Evolutionary conservation across 2,329 filamentous ascomycete genomes (phyloP).

Genomic region (Phialophora chinensis): DNA sequence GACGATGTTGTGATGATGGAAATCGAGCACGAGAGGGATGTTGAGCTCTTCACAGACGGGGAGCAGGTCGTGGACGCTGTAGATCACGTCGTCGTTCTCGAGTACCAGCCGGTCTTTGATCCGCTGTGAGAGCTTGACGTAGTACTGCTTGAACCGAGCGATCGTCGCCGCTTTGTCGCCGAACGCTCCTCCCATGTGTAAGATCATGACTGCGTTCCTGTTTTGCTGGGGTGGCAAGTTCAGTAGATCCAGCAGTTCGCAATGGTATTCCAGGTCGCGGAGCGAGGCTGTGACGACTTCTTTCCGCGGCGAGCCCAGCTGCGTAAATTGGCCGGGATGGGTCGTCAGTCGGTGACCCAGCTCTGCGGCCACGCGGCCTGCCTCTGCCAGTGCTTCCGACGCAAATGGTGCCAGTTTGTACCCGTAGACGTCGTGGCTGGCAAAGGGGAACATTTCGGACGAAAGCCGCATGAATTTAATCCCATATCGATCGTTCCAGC

Average conservation of each 20-base stretch:
- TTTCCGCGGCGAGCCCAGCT: constrained; percentile 80
- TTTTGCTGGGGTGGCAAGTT: constrained; percentile 78
- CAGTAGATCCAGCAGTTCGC: constrained; percentile 80
- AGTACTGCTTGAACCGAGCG: constrained; percentile 77
- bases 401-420: constrained; percentile 87
- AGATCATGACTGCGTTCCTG: constrained; percentile 88
- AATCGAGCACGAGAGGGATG: constrained; percentile 91
- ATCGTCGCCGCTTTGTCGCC: constrained; percentile 83
- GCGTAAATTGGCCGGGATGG: constrained; percentile 91
- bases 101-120: constrained; percentile 83
- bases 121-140: constrained; percentile 67
- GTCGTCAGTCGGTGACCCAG: constrained; percentile 85
- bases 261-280: constrained; percentile 85
- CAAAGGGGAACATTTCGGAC: constrained; percentile 97
- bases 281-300: constrained; percentile 78
- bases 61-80: constrained; percentile 88
- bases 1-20: constrained; percentile 93
- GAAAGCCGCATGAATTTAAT: constrained; percentile 93
- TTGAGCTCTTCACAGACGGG: constrained; percentile 92
- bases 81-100: constrained; percentile 93
- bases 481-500: constrained; percentile 89
- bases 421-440: constrained; percentile 83
- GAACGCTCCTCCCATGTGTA: constrained; percentile 91
- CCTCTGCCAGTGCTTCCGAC: constrained; percentile 74
- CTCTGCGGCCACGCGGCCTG: constrained; percentile 75